These are phyloP conservation scores for Pittosporum tobira DNA, from an alignment of 129 eudicot species.

Conservation along the genomic window DNA sequence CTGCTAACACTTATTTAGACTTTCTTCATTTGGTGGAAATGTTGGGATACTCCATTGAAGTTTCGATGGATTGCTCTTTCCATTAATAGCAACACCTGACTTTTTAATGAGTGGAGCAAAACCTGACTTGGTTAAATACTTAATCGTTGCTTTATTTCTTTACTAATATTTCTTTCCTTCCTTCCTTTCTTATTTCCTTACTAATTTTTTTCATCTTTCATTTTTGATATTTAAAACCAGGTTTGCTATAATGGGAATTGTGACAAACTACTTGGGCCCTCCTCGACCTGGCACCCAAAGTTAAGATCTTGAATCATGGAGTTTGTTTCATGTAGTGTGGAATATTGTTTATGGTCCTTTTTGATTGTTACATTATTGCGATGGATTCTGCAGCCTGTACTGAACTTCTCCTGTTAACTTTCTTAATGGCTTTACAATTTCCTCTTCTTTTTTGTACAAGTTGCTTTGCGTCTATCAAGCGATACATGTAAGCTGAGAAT, in stretches of 20 bases:
- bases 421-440: too few relatives aligned
- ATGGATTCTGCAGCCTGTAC: too few relatives aligned
- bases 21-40: too few relatives aligned
- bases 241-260: slow-evolving; percentile 89
- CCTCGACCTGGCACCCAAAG: slow-evolving; percentile 44
- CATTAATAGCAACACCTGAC: background rate
- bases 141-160: background rate
- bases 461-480: too few relatives aligned
- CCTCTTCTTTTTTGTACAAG: too few relatives aligned
- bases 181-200: background rate
- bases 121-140: background rate
- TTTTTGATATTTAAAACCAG: slow-evolving; percentile 22
- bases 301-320: slow-evolving; percentile 21
- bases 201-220: background rate
- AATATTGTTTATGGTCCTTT: slow-evolving; percentile 1
- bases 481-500: too few relatives aligned
- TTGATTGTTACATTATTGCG: background rate
- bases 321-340: background rate
- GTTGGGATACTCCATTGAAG: background rate
- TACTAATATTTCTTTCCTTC: background rate
- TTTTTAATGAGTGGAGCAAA: too few relatives aligned
- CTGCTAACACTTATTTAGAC: too few relatives aligned
- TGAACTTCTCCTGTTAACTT: too few relatives aligned
- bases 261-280: slow-evolving; percentile 72
- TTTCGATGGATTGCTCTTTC: background rate